A percentile compares a stretch with the other conserved stretches of the same genome.
Conservation (phyloP, 202 grass and related monocot genomes). For the Sporobolus alterniflorus region DNA sequence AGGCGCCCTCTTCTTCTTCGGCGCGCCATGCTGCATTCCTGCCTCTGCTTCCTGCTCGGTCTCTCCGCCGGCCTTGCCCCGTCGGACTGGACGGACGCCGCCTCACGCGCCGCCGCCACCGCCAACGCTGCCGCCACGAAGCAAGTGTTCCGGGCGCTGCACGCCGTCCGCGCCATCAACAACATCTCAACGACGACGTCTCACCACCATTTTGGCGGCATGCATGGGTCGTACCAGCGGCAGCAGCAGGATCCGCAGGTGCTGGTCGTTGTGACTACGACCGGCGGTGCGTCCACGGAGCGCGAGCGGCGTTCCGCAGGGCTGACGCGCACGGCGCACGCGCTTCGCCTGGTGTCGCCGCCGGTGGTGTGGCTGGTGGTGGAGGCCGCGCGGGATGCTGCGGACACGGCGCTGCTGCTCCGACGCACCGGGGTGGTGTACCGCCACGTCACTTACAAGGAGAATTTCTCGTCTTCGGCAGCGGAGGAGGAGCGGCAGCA, state of each 20-base stretch:
- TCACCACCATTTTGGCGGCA: too few relatives aligned
- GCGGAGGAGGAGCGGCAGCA: slow-evolving; percentile 58
- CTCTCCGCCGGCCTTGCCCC: slow-evolving; percentile 56
- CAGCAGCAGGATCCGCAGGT: slow-evolving; percentile 1
- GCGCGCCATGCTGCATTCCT: slow-evolving; percentile 73
- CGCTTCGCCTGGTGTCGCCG: slow-evolving; percentile 58
- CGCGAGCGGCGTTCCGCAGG: slow-evolving; percentile 45
- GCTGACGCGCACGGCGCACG: slow-evolving; percentile 70
- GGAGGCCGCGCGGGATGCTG: slow-evolving; percentile 47
- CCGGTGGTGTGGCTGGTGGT: slow-evolving; percentile 84
- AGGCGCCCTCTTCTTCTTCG: slow-evolving; percentile 45
- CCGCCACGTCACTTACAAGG: slow-evolving; percentile 60
- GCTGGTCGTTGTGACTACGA: slow-evolving; percentile 54
- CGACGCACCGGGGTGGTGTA: slow-evolving; percentile 56
- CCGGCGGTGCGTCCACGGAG: slow-evolving; percentile 7
- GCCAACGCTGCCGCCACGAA: slow-evolving; percentile 20
- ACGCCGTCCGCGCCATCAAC: slow-evolving; percentile 39
- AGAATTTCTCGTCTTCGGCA: slow-evolving; percentile 34
- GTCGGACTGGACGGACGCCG: slow-evolving; percentile 31
- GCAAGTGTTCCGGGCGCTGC: slow-evolving; percentile 43
- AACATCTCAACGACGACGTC: not conserved
- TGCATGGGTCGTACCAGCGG: not conserved
- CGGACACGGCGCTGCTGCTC: slow-evolving; percentile 57
- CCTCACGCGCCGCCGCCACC: slow-evolving; percentile 11
- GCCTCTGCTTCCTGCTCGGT: slow-evolving; percentile 72